Conservation (phyloP, 2,329 filamentous ascomycete genomes). For the Botrytis pseudocinerea region DNA sequence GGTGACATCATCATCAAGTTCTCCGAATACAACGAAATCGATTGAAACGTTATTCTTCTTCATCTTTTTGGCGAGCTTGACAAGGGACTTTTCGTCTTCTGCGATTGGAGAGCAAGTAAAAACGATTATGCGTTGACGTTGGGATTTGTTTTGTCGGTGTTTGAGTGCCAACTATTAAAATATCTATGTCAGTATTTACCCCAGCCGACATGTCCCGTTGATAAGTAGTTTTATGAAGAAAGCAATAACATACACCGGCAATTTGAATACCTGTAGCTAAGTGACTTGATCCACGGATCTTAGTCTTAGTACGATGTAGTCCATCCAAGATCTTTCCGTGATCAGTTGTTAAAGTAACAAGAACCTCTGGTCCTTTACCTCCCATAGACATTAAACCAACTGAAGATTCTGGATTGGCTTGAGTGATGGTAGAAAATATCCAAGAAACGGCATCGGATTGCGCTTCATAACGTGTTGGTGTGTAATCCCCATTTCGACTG, state of each 20-base stretch:
- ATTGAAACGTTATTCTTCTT: slow-evolving; percentile 96
- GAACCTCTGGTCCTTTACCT: slow-evolving; percentile 92
- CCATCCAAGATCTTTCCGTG: slow-evolving; percentile 94
- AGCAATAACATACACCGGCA: slow-evolving; percentile 68
- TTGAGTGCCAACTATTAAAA: slow-evolving; percentile 79
- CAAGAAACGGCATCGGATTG: slow-evolving; percentile 94
- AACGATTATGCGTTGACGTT: slow-evolving; percentile 93
- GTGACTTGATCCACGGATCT: slow-evolving; percentile 87
- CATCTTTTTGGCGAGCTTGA: slow-evolving; percentile 94
- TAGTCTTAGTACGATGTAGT: slow-evolving; percentile 82
- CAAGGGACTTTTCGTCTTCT: slow-evolving; percentile 85
- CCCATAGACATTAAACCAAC: slow-evolving; percentile 99
- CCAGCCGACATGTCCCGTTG: not conserved
- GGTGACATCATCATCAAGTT: slow-evolving; percentile 84
- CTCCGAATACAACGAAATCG: slow-evolving; percentile 93
- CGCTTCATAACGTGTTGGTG: slow-evolving; percentile 92
- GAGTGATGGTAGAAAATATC: slow-evolving; percentile 93
- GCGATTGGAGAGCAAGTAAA: slow-evolving; percentile 92
- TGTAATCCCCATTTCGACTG: slow-evolving; percentile 91
- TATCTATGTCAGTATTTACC: slow-evolving; percentile 30
- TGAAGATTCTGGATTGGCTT: slow-evolving; percentile 93
- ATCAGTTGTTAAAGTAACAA: slow-evolving; percentile 94
- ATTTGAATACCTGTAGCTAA: slow-evolving; percentile 94
- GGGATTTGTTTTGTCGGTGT: slow-evolving; percentile 96
- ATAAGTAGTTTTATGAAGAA: not conserved